These are phyloP conservation scores for Starmera caribaea DNA, from an alignment of 805 yeast species.

Conservation along the genomic window DNA sequence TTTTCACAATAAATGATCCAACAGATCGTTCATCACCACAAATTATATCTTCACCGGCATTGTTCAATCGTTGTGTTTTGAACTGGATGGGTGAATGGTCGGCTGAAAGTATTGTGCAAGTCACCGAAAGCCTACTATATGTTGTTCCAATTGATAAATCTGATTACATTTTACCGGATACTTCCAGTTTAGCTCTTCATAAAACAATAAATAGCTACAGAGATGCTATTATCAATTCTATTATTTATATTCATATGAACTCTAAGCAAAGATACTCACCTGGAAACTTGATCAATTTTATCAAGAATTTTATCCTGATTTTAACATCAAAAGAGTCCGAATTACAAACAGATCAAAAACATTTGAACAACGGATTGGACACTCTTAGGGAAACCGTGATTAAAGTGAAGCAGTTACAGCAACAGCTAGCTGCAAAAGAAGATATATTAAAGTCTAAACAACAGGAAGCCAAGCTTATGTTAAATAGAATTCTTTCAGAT, in stretches of 20 bases:
- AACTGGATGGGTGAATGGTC: slow-evolving; percentile 90
- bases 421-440: slow-evolving; percentile 44
- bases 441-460: slow-evolving; percentile 44
- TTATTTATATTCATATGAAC: slow-evolving; percentile 36
- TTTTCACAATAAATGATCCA: slow-evolving; percentile 63
- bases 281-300: slow-evolving; percentile 42
- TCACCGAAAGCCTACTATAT: slow-evolving; percentile 34
- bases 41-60: slow-evolving; percentile 72
- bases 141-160: slow-evolving; percentile 45
- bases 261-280: slow-evolving; percentile 30
- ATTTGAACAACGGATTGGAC: slow-evolving; percentile 64
- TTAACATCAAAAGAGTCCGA: slow-evolving; percentile 34
- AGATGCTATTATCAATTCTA: slow-evolving; percentile 36
- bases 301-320: slow-evolving; percentile 32
- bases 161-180: slow-evolving; percentile 26
- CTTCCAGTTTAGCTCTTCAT: slow-evolving; percentile 5
- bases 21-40: slow-evolving; percentile 26
- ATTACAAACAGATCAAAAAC: slow-evolving; percentile 60
- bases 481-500: slow-evolving; percentile 67
- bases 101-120: slow-evolving; percentile 33
- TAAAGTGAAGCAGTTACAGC: slow-evolving; percentile 53
- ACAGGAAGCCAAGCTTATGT: slow-evolving; percentile 56
- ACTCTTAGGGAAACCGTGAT: slow-evolving; percentile 69
- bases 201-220: slow-evolving; percentile 19
- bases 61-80: slow-evolving; percentile 81